These are phyloP conservation scores for Quercus alba DNA, from an alignment of 306 rosid species.

Conservation along the genomic window DNA sequence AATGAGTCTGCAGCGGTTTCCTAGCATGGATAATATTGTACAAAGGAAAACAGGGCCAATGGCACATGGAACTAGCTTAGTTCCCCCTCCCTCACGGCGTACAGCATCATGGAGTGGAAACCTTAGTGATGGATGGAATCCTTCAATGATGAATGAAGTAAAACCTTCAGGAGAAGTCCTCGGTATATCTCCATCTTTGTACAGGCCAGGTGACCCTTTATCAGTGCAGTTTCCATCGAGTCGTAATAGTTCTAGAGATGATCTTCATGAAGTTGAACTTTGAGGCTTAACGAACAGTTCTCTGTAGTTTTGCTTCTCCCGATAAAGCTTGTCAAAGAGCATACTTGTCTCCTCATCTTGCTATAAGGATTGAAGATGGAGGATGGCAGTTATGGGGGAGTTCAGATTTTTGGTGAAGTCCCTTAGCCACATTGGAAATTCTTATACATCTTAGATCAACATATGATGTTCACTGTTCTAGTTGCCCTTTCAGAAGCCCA, in stretches of 20 bases:
- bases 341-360: not conserved
- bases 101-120: conserved; percentile 84
- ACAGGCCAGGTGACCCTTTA: conserved; percentile 38
- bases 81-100: conserved; percentile 53
- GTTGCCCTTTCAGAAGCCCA: not conserved
- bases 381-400: not conserved
- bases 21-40: conserved; percentile 60
- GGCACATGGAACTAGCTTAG: conserved; percentile 13
- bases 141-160: conserved; percentile 29
- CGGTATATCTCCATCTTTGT: conserved; percentile 41
- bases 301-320: not conserved
- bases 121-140: conserved; percentile 46
- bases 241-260: conserved; percentile 51
- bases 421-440: not conserved
- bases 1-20: conserved; percentile 51
- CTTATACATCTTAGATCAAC: not conserved
- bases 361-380: not conserved
- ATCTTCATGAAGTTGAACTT: conserved; percentile 87
- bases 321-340: not conserved
- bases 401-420: not conserved
- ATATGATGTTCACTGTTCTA: not conserved
- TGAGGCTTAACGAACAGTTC: conserved; percentile 38
- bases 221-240: conserved; percentile 24
- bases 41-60: conserved; percentile 20
- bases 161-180: conserved; percentile 44